Evolutionary conservation across 2,329 filamentous ascomycete genomes (phyloP).

Genomic region (Coniochaeta pulveracea): DNA sequence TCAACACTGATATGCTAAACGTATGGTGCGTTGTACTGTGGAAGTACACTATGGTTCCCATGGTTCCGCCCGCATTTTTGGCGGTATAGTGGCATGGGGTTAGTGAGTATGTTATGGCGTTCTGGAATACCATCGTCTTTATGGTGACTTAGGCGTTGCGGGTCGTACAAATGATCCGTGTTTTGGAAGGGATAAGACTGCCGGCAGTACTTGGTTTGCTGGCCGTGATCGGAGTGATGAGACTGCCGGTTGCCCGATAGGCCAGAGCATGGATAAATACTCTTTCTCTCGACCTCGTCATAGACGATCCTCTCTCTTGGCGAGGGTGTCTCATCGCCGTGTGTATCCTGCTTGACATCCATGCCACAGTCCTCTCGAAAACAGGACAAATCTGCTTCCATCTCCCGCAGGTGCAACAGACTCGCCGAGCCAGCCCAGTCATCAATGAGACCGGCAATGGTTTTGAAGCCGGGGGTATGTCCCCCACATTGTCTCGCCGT

Average conservation of each 20-base stretch:
- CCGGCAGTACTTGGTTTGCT: too few relatives aligned
- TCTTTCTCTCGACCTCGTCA: background rate
- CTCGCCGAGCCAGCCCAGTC: conserved; percentile 43
- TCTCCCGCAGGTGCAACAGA: conserved; percentile 42
- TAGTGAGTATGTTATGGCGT: too few relatives aligned
- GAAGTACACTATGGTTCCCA: too few relatives aligned
- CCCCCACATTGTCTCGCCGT: conserved; percentile 42
- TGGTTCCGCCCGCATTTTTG: too few relatives aligned
- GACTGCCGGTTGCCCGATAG: background rate
- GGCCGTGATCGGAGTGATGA: background rate
- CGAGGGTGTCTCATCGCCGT: background rate
- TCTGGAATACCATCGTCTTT: too few relatives aligned
- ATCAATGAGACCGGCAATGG: conserved; percentile 49
- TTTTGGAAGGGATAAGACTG: too few relatives aligned
- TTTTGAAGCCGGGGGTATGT: conserved; percentile 47
- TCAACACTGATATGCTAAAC: too few relatives aligned
- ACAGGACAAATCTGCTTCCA: conserved; percentile 49
- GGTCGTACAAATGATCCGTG: too few relatives aligned
- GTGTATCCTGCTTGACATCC: background rate
- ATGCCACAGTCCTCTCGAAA: conserved; percentile 24
- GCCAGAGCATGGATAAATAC: conserved; percentile 1
- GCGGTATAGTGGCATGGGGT: too few relatives aligned
- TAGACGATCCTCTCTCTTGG: background rate
- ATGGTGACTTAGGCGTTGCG: too few relatives aligned
- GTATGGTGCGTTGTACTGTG: too few relatives aligned